phyloP scores from a whole-genome alignment of 108 stramenopile species.

The Skeletonema menzelii region DNA sequence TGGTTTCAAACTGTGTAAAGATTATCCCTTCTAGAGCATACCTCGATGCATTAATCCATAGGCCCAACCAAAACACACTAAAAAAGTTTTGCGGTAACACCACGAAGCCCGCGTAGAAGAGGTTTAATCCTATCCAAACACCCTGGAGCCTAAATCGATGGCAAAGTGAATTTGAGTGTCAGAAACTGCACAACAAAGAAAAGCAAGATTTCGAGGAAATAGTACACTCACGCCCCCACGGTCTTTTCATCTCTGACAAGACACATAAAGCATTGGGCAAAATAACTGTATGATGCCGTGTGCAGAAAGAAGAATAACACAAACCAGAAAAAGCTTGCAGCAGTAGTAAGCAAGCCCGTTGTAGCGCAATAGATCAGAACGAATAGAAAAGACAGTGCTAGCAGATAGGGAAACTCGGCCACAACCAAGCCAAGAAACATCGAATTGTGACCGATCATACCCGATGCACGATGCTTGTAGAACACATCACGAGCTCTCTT shows the following conservation, averaged over 20 bases:
- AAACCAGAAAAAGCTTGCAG: slow-evolving; percentile 41
- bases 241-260: slow-evolving; percentile 61
- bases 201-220: too few species aligned
- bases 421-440: slow-evolving; percentile 59
- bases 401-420: slow-evolving; percentile 58
- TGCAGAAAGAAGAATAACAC: slow-evolving; percentile 76
- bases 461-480: slow-evolving; percentile 67
- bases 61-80: slow-evolving; percentile 18
- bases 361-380: slow-evolving; percentile 20
- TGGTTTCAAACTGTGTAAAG: slow-evolving; percentile 31
- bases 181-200: too few species aligned
- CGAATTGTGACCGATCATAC: slow-evolving; percentile 68
- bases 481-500: slow-evolving; percentile 70
- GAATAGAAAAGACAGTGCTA: slow-evolving; percentile 33
- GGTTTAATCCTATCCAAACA: slow-evolving; percentile 77
- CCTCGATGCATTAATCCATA: slow-evolving; percentile 32
- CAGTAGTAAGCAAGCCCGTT: slow-evolving; percentile 35
- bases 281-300: slow-evolving; percentile 72
- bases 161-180: too few species aligned
- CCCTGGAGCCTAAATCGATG: too few species aligned
- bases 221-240: slow-evolving; percentile 56
- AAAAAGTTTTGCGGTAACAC: slow-evolving; percentile 64
- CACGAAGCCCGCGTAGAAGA: slow-evolving; percentile 78
- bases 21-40: slow-evolving; percentile 38
- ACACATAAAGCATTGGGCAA: slow-evolving; percentile 81